Evolutionary conservation across 1,284 basidiomycete species (phyloP), one percentile per base, ranked within the genome.

Genomic region (Ceratobasidium sp.): DNA sequence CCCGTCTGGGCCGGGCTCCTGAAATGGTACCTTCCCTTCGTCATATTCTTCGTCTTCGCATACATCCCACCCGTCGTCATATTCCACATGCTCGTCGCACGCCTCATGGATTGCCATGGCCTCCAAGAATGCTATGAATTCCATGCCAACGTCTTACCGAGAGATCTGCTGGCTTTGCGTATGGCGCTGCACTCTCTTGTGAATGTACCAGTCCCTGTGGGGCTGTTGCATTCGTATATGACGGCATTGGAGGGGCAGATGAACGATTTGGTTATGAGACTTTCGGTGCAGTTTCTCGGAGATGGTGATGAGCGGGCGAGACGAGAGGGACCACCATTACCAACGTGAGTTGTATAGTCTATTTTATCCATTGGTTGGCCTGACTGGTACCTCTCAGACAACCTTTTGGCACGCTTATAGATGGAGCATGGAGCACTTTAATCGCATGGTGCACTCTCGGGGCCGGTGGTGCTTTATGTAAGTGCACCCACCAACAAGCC

Each of bases 401-500:
- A 15, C 64, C 64, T 5, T 66, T 66, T 54, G 48, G 11, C 9
- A 17, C 36, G 14, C 17, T 66, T 14, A 19, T 31, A n/a, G 29
- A 54, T 22, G 50, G n/a, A 27, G 48, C 64, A 8, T 66, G 64
- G 64, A 24, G 5, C 5, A 54, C 31, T 3, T 22, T 53, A 29
- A 1, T 33, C 1, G 64, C 29, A 6, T 66, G 64, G 64, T 53
- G 47, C 31, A 48, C 36, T 1, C 64, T 66, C 2, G 64, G 64
- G 3, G 31, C 6, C 27, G 31, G 27, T n/a, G 4, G 24, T 36
- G 64, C n/a, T 41, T 2, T 66, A 19, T 33, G 64, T 66, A 36
- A 66, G 64, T 17, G 33, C 33, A 22, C 22, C 29, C 41, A 29
- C 24, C 36, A n/a, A n/a, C n/a, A 4, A 41, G 11, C 36, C 11